Conservation (phyloP, 2,329 filamentous ascomycete species). For the Dissoconium aciculare region DNA sequence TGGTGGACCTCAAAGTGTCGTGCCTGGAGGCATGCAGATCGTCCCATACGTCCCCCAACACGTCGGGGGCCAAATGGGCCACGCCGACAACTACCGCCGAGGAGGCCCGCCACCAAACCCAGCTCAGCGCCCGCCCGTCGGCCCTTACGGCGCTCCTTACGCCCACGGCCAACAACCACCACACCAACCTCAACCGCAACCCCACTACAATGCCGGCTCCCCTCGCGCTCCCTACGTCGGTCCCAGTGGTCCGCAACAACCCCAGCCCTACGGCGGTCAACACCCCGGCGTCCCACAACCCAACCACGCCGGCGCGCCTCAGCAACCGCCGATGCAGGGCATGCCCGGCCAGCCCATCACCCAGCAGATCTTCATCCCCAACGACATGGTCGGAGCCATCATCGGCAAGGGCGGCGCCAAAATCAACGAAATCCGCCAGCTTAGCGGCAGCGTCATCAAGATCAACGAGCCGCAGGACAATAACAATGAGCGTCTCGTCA, state of each 20-base stretch:
- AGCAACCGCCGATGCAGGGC: conserved; percentile 49
- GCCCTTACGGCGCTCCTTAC: conserved; percentile 45
- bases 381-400: conserved; percentile 98
- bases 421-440: conserved; percentile 97
- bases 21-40: conserved; percentile 96
- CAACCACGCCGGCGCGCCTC: conserved; percentile 48
- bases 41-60: conserved; percentile 95
- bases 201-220: conserved; percentile 62
- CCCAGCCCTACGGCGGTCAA: conserved; percentile 39
- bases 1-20: conserved; percentile 79
- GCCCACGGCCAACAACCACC: conserved; percentile 45
- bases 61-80: conserved; percentile 80
- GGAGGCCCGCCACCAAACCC: conserved; percentile 54
- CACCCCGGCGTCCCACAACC: conserved; percentile 38
- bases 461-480: conserved; percentile 99
- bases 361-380: conserved; percentile 97
- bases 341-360: conserved; percentile 74
- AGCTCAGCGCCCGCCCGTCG: conserved; percentile 50
- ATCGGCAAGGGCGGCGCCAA: conserved; percentile 97
- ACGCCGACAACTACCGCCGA: conserved; percentile 64
- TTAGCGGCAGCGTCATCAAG: conserved; percentile 97
- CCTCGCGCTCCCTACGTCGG: conserved; percentile 65
- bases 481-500: conserved; percentile 94
- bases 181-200: conserved; percentile 42
- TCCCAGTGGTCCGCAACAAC: conserved; percentile 60